A percentile compares a stretch with the other conserved stretches of the same genome.
These are phyloP conservation scores for Patellifolia procumbens DNA, from an alignment of 179 eudicot species.

Conservation along the genomic window DNA sequence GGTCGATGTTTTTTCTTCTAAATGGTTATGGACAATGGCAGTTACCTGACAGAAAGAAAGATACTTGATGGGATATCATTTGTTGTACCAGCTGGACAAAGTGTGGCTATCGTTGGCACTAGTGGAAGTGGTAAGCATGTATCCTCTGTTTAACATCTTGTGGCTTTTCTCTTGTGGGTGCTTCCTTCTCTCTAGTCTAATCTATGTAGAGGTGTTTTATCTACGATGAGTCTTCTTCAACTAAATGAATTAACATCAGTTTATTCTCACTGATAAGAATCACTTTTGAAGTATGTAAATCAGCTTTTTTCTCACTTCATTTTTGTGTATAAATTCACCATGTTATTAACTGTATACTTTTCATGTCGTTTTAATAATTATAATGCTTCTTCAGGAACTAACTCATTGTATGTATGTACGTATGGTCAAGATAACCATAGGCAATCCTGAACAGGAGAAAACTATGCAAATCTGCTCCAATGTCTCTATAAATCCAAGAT, in stretches of 20 bases:
- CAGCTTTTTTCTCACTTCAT: no score
- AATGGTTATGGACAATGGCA: slow-evolving; percentile 34
- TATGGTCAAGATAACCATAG: no score
- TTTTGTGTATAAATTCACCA: no score
- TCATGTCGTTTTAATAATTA: no score
- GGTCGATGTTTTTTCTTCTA: slow-evolving; percentile 22
- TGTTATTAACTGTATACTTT: no score
- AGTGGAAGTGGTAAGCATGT: slow-evolving; percentile 80
- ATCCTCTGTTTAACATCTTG: slow-evolving; percentile 5
- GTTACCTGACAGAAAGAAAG: slow-evolving; percentile 85
- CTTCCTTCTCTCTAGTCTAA: neutral
- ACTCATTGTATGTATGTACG: no score
- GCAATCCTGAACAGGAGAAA: no score
- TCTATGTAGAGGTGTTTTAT: neutral
- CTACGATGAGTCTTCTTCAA: slow-evolving; percentile 2
- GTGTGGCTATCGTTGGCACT: slow-evolving; percentile 98
- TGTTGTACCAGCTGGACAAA: slow-evolving; percentile 84
- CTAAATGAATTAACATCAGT: neutral
- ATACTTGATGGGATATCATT: slow-evolving; percentile 97
- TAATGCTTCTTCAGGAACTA: no score
- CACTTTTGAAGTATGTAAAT: neutral
- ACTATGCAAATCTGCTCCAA: neutral
- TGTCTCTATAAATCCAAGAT: neutral
- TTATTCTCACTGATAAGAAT: neutral
- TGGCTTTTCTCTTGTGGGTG: neutral